Evolutionary conservation across 1,139 yeast species (phyloP).

Genomic region (Wickerhamomyces sp.): DNA sequence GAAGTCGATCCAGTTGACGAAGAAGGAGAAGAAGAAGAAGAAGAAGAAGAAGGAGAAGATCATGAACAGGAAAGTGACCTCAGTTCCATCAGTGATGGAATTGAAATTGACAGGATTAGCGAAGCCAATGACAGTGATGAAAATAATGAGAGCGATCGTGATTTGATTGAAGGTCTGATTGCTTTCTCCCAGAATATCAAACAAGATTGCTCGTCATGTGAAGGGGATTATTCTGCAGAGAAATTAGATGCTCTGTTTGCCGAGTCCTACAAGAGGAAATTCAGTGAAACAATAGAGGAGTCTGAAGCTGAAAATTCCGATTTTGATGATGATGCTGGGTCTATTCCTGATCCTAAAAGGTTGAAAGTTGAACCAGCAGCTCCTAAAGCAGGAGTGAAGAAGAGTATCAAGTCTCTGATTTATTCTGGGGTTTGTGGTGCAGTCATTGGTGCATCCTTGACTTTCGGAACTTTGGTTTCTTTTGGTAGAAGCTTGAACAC

Average conservation of each 20-base stretch:
- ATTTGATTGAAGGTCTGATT: no score
- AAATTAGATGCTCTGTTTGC: neutral
- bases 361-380: neutral
- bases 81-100: no score
- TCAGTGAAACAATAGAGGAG: neutral
- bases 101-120: no score
- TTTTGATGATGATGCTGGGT: neutral
- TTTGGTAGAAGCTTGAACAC: conserved; percentile 4
- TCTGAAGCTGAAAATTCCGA: neutral
- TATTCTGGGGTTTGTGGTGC: conserved; percentile 6
- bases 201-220: no score
- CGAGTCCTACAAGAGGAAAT: neutral
- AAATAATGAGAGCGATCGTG: no score
- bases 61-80: neutral
- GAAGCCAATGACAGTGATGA: no score
- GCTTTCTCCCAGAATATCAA: no score
- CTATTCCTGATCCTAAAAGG: neutral
- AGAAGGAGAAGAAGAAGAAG: neutral
- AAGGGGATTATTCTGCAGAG: neutral
- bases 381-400: no score
- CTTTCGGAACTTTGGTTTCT: conserved; percentile 9
- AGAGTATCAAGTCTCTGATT: neutral
- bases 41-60: conserved; percentile 1
- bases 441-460: conserved; percentile 8
- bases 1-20: neutral